Percentiles rank a stretch among this genome's conserved stretches.
Evolutionary conservation across 495 filamentous ascomycete species (phyloP).

Genomic region (Penicillium pulvis): DNA sequence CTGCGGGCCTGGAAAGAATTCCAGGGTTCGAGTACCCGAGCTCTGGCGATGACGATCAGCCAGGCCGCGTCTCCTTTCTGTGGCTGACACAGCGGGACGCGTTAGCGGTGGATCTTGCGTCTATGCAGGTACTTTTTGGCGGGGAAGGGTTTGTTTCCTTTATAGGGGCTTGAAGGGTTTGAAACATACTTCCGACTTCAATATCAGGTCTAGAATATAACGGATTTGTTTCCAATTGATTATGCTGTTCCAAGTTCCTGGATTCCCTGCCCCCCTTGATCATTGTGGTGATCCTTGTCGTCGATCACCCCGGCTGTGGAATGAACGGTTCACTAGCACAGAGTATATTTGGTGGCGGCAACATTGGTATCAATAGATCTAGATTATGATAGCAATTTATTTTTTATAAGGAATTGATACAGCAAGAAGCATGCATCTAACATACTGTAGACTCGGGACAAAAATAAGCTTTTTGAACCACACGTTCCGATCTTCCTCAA

Average conservation of each 20-base stretch:
- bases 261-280: slow-evolving; percentile 4
- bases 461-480: too few species aligned
- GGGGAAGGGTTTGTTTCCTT: not conserved
- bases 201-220: not conserved
- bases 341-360: not conserved
- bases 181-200: not conserved
- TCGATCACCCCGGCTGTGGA: not conserved
- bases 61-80: slow-evolving; percentile 15
- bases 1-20: slow-evolving; percentile 5
- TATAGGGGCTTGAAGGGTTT: not conserved
- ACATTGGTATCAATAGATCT: too few species aligned
- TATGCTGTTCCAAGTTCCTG: not conserved
- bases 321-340: not conserved
- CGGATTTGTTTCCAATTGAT: not conserved
- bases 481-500: too few species aligned
- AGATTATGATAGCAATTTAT: too few species aligned
- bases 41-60: slow-evolving; percentile 11
- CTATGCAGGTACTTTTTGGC: not conserved
- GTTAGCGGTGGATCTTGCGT: slow-evolving; percentile 9
- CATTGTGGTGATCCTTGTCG: not conserved
- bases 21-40: slow-evolving; percentile 7
- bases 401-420: too few species aligned
- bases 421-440: too few species aligned
- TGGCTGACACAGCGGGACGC: slow-evolving; percentile 23
- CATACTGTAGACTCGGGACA: too few species aligned